A percentile compares a stretch with the other conserved stretches of the same genome.
Evolutionary conservation across 225 moss, liverwort and hornwort species (phyloP).

Genomic region (Thuidium tamariscinum): DNA sequence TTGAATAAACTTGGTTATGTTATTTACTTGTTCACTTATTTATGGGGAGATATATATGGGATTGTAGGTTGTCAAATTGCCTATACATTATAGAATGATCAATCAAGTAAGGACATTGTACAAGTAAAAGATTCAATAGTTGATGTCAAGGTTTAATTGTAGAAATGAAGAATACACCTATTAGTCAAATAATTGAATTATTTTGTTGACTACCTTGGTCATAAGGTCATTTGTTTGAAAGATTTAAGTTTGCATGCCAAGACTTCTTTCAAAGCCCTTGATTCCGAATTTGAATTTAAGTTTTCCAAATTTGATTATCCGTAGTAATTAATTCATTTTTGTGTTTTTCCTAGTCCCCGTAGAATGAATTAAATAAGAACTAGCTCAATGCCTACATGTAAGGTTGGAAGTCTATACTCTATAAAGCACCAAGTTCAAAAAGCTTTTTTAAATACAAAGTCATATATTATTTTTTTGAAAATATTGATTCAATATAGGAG

Average conservation of each 20-base stretch:
- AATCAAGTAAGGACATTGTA: accelerated
- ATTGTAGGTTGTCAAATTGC: background rate
- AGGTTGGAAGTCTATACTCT: accelerated
- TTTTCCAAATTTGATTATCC: background rate
- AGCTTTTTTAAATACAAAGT: accelerated
- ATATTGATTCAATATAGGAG: no score
- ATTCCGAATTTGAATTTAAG: background rate
- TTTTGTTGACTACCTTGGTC: background rate
- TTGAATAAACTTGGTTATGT: background rate
- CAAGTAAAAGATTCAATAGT: accelerated
- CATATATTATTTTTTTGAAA: no score
- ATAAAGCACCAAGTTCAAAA: background rate
- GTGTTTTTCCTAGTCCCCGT: accelerated
- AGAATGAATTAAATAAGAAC: background rate
- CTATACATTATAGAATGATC: background rate
- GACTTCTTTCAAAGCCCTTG: background rate
- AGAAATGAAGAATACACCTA: background rate
- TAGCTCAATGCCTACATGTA: accelerated
- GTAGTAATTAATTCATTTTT: accelerated
- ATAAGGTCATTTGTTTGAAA: accelerated
- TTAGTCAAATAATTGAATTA: accelerated
- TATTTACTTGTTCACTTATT: background rate
- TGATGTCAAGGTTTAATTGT: background rate
- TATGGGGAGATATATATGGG: no score
- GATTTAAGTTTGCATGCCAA: accelerated